Evolutionary conservation across 1,284 basidiomycete species (phyloP).

Genomic region (Stygiomarasmius scandens): DNA sequence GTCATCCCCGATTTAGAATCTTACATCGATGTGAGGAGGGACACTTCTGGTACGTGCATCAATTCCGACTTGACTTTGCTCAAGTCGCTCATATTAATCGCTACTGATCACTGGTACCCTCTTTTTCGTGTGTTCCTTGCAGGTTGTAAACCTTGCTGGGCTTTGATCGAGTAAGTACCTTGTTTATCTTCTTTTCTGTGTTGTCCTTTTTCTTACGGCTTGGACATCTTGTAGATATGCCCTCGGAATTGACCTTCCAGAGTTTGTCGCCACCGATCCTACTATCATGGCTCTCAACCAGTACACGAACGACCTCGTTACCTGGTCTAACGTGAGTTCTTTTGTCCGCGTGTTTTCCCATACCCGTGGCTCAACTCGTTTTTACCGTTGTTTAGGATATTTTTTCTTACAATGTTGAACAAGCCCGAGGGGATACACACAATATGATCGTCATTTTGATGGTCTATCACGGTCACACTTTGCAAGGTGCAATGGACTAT

Average conservation of each 20-base stretch:
- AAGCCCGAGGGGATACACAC: constrained; percentile 56
- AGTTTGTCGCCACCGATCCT: constrained; percentile 54
- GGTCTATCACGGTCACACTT: constrained; percentile 46
- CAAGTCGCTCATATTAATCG: too few relatives aligned
- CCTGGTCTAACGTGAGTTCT: constrained; percentile 58
- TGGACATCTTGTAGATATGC: constrained; percentile 46
- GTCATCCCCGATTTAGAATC: constrained; percentile 56
- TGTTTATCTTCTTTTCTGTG: not conserved
- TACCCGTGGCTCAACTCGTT: not conserved
- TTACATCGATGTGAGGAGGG: constrained; percentile 58
- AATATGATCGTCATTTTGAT: constrained; percentile 65
- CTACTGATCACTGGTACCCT: not conserved
- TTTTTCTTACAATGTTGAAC: constrained; percentile 65
- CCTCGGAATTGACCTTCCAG: constrained; percentile 56
- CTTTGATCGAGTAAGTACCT: constrained; percentile 51
- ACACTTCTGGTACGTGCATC: constrained; percentile 47
- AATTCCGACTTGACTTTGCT: too few relatives aligned
- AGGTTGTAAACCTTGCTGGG: constrained; percentile 64
- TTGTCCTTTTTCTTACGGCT: not conserved
- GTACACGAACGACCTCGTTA: constrained; percentile 58
- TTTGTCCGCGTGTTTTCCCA: not conserved
- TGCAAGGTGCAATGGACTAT: constrained; percentile 56
- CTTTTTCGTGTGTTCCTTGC: constrained; percentile 16
- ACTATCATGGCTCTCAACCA: constrained; percentile 54
- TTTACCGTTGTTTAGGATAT: constrained; percentile 46